phyloP scores from a whole-genome alignment of 2,329 filamentous ascomycete genomes.

The Zymoseptoria tritici region DNA sequence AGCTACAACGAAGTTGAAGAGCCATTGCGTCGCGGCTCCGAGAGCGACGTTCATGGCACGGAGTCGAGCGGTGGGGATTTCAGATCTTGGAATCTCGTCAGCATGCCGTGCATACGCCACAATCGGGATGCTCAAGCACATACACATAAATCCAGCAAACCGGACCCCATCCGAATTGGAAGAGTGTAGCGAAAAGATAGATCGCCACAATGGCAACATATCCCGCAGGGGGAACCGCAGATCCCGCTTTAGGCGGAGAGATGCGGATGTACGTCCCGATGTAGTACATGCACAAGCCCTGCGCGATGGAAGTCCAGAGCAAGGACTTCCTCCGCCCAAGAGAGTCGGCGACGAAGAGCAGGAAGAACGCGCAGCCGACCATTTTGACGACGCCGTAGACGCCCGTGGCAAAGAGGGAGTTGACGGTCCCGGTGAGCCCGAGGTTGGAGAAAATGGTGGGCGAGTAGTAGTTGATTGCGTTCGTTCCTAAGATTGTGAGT shows the following conservation, averaged over 20 bases:
- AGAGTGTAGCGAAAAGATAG: constrained; percentile 63
- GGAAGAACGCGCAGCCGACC: constrained; percentile 54
- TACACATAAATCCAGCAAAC: constrained; percentile 64
- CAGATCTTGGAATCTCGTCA: constrained; percentile 36
- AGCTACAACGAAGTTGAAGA: constrained; percentile 68
- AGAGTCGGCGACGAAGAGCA: constrained; percentile 64
- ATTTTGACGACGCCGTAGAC: constrained; percentile 69
- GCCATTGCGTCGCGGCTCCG: constrained; percentile 55
- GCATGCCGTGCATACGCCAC: no score
- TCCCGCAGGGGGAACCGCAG: constrained; percentile 52
- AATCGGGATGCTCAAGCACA: no score
- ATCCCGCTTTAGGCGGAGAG: constrained; percentile 48
- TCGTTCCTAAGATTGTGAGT: no score
- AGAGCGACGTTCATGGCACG: constrained; percentile 61
- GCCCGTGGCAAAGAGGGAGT: constrained; percentile 63
- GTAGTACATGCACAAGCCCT: constrained; percentile 58
- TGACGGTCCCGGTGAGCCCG: constrained; percentile 50
- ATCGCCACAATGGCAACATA: constrained; percentile 65
- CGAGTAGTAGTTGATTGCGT: constrained; percentile 55
- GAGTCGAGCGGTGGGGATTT: constrained; percentile 61
- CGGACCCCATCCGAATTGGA: constrained; percentile 59
- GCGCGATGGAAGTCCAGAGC: constrained; percentile 38
- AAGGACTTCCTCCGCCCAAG: constrained; percentile 58
- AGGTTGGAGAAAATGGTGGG: constrained; percentile 62
- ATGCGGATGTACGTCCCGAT: constrained; percentile 64